Evolutionary conservation across 2,329 filamentous ascomycete genomes (phyloP), one percentile per base, ranked within the genome.

Genomic region (Fusarium sp.): DNA sequence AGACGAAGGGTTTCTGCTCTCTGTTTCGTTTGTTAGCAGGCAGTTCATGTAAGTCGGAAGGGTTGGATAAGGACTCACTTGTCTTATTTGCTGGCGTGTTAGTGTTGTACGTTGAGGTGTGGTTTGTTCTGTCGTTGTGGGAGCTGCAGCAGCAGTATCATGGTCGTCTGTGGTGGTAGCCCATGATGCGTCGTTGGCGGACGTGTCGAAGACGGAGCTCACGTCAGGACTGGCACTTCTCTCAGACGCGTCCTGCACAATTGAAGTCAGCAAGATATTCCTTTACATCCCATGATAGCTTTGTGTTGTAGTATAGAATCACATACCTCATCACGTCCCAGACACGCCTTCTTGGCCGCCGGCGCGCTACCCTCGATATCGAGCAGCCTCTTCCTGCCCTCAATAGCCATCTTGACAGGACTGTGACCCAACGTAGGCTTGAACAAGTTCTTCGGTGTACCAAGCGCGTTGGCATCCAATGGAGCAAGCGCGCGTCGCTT

Each of bases 1-100:
- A 93, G 85, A 54, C 87, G 87, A 46, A 94, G 83, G 51, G 89
- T 87, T 75, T 91, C 87, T 22, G 89, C 90, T 80, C 88, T 87
- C 86, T 92, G 51, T 15, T 20, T 22, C 14, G 16, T 12, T 34
- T 60, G 66, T 73, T 43, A 70, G 69, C 30, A 38, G 8, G 2
- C 16, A 20, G 29, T 22, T 22, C 12, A 4, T 27, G 14, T 18
- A 27, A 24, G 34, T 10, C 16, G 38, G 18, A 8, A 16, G 16
- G n/a, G 16, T 8, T 9, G 10, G 22, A 20, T 2, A 5, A 24
- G 8, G 16, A 54, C 80, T 47, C 78, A 87, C 86, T 81, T 85
- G 81, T 80, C 85, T 81, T 45, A 86, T 83, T 73, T 88, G 83
- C 71, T 88, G 85, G 50, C 86, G 83, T 63, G 85, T 87, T 76